These are phyloP conservation scores for Coniochaeta prunicola DNA, from an alignment of 2,329 filamentous ascomycete genomes.

Conservation along the genomic window DNA sequence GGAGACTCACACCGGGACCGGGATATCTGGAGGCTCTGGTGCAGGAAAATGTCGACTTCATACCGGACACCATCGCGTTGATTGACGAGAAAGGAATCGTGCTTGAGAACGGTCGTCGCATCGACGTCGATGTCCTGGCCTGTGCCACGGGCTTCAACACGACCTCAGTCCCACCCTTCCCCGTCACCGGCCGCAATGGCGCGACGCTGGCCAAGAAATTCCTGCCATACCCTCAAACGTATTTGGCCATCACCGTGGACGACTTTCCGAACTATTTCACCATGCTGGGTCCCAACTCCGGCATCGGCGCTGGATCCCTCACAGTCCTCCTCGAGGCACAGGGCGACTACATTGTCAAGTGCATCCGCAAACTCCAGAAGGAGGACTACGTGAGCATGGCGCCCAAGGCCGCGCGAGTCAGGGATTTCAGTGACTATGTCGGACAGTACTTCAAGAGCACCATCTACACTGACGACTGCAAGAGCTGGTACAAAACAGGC, in stretches of 20 bases:
- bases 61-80: slow-evolving; percentile 19
- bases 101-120: slow-evolving; percentile 14
- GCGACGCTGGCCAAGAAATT: slow-evolving; percentile 28
- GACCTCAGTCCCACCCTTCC: slow-evolving; percentile 25
- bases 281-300: slow-evolving; percentile 37
- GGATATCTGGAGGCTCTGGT: slow-evolving; percentile 18
- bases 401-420: slow-evolving; percentile 31
- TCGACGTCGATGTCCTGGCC: slow-evolving; percentile 23
- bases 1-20: slow-evolving; percentile 17
- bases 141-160: slow-evolving; percentile 21
- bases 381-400: slow-evolving; percentile 33
- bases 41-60: slow-evolving; percentile 19
- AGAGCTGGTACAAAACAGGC: slow-evolving; percentile 46
- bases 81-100: slow-evolving; percentile 22
- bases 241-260: slow-evolving; percentile 33
- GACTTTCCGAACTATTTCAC: slow-evolving; percentile 39
- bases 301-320: slow-evolving; percentile 34
- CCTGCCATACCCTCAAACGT: slow-evolving; percentile 27
- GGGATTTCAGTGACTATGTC: slow-evolving; percentile 36
- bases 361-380: slow-evolving; percentile 35
- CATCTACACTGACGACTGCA: slow-evolving; percentile 37
- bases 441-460: slow-evolving; percentile 37
- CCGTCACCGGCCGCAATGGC: slow-evolving; percentile 27
- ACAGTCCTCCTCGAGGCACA: slow-evolving; percentile 35
- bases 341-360: slow-evolving; percentile 38